Evolutionary conservation across 495 filamentous ascomycete species (phyloP), one percentile per base, ranked within the genome.

Genomic region (Pseudomonodictys pantanalensis): DNA sequence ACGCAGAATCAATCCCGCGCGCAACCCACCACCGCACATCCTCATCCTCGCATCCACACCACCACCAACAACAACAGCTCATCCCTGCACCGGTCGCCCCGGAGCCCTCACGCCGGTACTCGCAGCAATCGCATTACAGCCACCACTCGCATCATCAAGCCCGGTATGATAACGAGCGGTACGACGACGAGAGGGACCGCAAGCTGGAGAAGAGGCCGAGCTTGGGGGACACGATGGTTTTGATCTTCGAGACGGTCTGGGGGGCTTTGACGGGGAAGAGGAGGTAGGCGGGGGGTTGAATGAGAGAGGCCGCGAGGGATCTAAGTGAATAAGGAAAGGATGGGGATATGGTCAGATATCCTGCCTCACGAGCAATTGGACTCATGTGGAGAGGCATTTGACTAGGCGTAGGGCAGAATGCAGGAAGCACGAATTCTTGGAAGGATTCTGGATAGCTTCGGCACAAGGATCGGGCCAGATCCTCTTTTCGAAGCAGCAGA

Each of bases 151-250:
- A 43, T 18, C 35, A 54, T 52, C 51, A 45, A 4, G 39, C 52
- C 22, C 54, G 47, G 18, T 58, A 46, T 8, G n/a, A 50, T 30
- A 29, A 42, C 42, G 5, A 39, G 39, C 20, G 38, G 8, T 20
- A 54, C 15, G 15, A 51, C 3, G 20, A 7, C 4, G 38, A 41
- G 12, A 41, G 26, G 1, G 32, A 52, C 6, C 49, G 32, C 15
- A n/a, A 52, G 17, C 0, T 44, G 0, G 58, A 66, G 38, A 25
- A 35, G 24, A 38, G 64, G 53, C 64, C 64, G 17, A 50, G 50
- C 5, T 26, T 62, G 7, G 64, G 64, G 7, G 64, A 62, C 23
- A 59, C 64, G n/a, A 4, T 66, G 41, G 15, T 55, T 15, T 32
- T 60, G 53, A 50, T 62, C n/a, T 62, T 43, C 42, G 39, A 54